These are phyloP conservation scores for Suhomyces pyralidae DNA, from an alignment of 805 yeast genomes.

Conservation along the genomic window DNA sequence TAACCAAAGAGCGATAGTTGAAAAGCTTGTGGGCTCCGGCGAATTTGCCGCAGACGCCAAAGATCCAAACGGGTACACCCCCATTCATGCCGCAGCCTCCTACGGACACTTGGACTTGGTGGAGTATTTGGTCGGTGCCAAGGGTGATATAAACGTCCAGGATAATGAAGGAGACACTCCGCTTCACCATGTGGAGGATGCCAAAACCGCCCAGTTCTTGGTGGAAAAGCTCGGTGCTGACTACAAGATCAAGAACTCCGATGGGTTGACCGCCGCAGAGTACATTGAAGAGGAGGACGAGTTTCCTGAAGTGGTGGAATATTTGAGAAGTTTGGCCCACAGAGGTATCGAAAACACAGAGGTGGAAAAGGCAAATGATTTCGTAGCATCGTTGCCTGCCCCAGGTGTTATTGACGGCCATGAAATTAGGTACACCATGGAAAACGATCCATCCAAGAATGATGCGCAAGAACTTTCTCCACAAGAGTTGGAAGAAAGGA, in stretches of 20 bases:
- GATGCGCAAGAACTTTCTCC: slow-evolving; percentile 40
- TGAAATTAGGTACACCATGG: slow-evolving; percentile 56
- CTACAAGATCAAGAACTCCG: slow-evolving; percentile 58
- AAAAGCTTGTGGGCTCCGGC: slow-evolving; percentile 49
- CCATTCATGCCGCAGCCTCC: slow-evolving; percentile 96
- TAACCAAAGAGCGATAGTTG: slow-evolving; percentile 60
- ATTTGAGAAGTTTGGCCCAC: slow-evolving; percentile 46
- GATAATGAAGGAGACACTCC: slow-evolving; percentile 96
- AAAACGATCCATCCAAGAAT: slow-evolving; percentile 33
- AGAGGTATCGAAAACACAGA: slow-evolving; percentile 20
- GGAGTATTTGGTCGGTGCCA: slow-evolving; percentile 48
- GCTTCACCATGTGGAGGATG: slow-evolving; percentile 81
- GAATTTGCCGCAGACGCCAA: slow-evolving; percentile 62
- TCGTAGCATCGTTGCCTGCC: slow-evolving; percentile 28
- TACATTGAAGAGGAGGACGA: slow-evolving; percentile 84
- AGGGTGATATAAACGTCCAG: slow-evolving; percentile 78
- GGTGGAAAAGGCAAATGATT: slow-evolving; percentile 13
- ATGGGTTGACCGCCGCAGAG: slow-evolving; percentile 71
- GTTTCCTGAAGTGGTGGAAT: slow-evolving; percentile 70
- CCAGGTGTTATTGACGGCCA: slow-evolving; percentile 45
- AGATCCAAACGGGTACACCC: slow-evolving; percentile 94
- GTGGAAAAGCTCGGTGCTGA: slow-evolving; percentile 71
- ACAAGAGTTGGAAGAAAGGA: slow-evolving; percentile 50
- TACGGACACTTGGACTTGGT: slow-evolving; percentile 78
- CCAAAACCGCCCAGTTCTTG: slow-evolving; percentile 59